Conservation (phyloP, 2,329 filamentous ascomycete species). For the Xylaria arbuscula region DNA sequence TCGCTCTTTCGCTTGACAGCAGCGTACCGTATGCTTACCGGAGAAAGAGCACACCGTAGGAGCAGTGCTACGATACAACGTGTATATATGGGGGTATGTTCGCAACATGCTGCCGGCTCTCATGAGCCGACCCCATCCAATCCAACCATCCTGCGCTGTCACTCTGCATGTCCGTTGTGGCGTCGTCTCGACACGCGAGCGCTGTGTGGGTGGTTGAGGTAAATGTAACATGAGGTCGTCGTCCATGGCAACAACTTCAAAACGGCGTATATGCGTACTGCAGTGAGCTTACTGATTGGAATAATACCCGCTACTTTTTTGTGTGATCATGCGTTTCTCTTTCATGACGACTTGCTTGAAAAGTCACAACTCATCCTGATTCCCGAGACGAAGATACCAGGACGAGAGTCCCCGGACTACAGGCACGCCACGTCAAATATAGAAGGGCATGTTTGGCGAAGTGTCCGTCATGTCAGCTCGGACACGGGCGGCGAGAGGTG, state of each 20-base stretch:
- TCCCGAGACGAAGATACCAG: conserved; percentile 6
- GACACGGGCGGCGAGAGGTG: conserved; percentile 9
- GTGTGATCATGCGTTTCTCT: conserved; percentile 5
- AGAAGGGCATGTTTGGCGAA: neutral
- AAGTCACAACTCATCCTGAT: neutral
- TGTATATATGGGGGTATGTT: conserved; percentile 15
- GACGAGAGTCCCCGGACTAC: neutral
- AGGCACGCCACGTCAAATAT: conserved; percentile 24
- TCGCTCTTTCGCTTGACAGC: neutral
- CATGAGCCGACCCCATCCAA: neutral
- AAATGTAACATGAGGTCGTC: conserved; percentile 22
- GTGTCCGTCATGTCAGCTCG: conserved; percentile 13
- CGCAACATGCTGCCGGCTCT: conserved; percentile 13
- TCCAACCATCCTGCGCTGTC: conserved; percentile 18
- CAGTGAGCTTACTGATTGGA: conserved; percentile 3
- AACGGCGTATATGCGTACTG: neutral
- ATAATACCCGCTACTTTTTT: neutral
- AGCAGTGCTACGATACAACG: conserved; percentile 12
- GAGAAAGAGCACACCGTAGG: neutral
- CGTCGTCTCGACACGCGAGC: neutral
- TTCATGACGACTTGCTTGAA: conserved; percentile 4
- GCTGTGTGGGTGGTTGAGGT: neutral
- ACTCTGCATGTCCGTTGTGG: conserved; percentile 25
- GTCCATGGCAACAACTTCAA: conserved; percentile 13
- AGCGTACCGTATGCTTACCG: neutral